Percentiles rank a stretch among this genome's conserved stretches.
Evolutionary conservation across 345 rosid genomes (phyloP).

Genomic region (Citrus cavaleriei): DNA sequence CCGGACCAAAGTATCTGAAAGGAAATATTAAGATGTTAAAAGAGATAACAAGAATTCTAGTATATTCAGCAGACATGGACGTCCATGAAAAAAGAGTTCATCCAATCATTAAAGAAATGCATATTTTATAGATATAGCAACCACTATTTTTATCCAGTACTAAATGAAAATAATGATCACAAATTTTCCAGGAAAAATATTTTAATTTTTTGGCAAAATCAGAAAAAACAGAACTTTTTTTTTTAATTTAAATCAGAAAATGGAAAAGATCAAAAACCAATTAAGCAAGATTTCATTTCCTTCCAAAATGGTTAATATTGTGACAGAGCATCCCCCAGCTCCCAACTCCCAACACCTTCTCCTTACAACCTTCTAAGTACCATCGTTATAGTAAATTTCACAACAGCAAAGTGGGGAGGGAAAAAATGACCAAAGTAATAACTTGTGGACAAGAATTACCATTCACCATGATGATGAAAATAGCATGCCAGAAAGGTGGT

Average conservation of each 20-base stretch:
- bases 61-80: not conserved
- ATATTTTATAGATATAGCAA: not conserved
- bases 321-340: not conserved
- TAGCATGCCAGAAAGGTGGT: conserved; percentile 99
- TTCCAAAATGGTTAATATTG: not conserved
- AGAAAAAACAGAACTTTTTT: not conserved
- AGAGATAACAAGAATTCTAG: conserved; percentile 7
- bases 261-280: not conserved
- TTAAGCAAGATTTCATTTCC: not conserved
- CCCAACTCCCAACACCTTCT: not conserved
- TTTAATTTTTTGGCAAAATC: not conserved
- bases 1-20: conserved; percentile 85
- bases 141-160: not conserved
- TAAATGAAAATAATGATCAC: not conserved
- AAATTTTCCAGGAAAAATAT: not conserved
- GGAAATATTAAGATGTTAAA: conserved; percentile 4
- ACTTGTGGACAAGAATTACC: conserved; percentile 50
- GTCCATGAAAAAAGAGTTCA: not conserved
- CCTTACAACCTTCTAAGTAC: not conserved
- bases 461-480: conserved; percentile 87
- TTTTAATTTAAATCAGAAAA: not conserved
- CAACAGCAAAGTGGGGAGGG: not conserved
- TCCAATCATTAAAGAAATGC: not conserved
- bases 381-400: not conserved
- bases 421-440: conserved; percentile 5